phyloP scores from a whole-genome alignment of 495 filamentous ascomycete genomes.

The Neurospora sp. region DNA sequence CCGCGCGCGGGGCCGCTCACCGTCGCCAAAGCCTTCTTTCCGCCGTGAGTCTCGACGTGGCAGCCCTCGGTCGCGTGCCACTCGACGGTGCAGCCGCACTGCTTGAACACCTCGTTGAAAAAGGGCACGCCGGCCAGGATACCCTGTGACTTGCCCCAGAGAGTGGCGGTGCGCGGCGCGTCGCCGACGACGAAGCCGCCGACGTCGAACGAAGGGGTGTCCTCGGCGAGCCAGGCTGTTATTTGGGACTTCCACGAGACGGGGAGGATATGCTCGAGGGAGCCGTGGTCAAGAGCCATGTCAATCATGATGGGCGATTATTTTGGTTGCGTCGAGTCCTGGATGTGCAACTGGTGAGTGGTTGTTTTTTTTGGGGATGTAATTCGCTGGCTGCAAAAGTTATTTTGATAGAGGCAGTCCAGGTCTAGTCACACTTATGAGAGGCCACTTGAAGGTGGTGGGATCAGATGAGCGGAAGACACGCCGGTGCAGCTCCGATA shows the following conservation, averaged over 20 bases:
- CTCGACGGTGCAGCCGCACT: slow-evolving; percentile 79
- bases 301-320: slow-evolving; percentile 21
- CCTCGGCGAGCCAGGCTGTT: slow-evolving; percentile 81
- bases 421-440: neutral
- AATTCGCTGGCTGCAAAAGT: neutral
- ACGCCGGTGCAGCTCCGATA: neutral
- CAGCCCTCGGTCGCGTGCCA: slow-evolving; percentile 79
- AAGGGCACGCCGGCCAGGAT: slow-evolving; percentile 90
- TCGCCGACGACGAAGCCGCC: slow-evolving; percentile 95
- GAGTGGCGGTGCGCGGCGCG: slow-evolving; percentile 60
- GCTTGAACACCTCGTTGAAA: slow-evolving; percentile 86
- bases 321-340: neutral
- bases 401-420: neutral
- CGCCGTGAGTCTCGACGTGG: slow-evolving; percentile 38
- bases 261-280: slow-evolving; percentile 72
- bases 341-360: neutral
- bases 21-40: slow-evolving; percentile 56
- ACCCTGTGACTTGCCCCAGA: slow-evolving; percentile 82
- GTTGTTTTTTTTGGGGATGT: neutral
- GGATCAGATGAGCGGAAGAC: neutral
- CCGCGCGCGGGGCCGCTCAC: slow-evolving; percentile 79
- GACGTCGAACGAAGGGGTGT: slow-evolving; percentile 93
- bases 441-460: neutral
- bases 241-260: slow-evolving; percentile 73
- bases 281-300: slow-evolving; percentile 51